These are phyloP conservation scores for Thalassiosira oceanica DNA, from an alignment of 352 stramenopile genomes.

Conservation along the genomic window DNA sequence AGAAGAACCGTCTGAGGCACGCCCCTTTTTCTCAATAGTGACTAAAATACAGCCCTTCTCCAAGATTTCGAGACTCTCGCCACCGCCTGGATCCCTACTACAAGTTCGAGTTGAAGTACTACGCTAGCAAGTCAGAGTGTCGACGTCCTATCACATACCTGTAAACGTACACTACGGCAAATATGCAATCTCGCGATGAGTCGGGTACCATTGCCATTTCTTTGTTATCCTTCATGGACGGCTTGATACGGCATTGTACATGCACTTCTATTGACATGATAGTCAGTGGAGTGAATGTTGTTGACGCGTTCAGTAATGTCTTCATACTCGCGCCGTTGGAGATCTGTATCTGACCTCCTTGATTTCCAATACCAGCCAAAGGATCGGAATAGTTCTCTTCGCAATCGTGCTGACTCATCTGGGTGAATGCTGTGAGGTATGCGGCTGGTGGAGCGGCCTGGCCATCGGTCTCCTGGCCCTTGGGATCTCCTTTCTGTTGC, in stretches of 20 bases:
- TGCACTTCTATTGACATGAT: slow-evolving; percentile 80
- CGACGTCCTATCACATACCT: too few species aligned
- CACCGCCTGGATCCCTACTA: slow-evolving; percentile 28
- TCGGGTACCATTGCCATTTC: slow-evolving; percentile 78
- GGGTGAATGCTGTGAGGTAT: slow-evolving; percentile 30
- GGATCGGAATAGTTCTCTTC: slow-evolving; percentile 45
- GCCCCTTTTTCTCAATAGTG: slow-evolving; percentile 42
- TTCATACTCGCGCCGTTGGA: slow-evolving; percentile 73
- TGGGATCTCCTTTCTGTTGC: not conserved
- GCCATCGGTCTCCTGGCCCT: slow-evolving; percentile 2
- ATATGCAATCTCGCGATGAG: slow-evolving; percentile 61
- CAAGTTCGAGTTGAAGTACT: too few species aligned
- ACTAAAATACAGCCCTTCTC: slow-evolving; percentile 70
- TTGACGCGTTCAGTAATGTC: slow-evolving; percentile 36
- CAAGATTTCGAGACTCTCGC: slow-evolving; percentile 71
- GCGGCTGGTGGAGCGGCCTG: not conserved
- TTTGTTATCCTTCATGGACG: slow-evolving; percentile 61
- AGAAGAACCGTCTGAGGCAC: slow-evolving; percentile 3
- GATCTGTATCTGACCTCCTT: slow-evolving; percentile 70
- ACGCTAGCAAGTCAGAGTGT: too few species aligned
- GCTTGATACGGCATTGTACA: slow-evolving; percentile 74
- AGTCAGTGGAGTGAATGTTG: slow-evolving; percentile 63
- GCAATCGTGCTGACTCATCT: slow-evolving; percentile 23
- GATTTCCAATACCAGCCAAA: slow-evolving; percentile 67
- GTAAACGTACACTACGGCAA: slow-evolving; percentile 68